A percentile compares a stretch with the other conserved stretches of the same genome.
Conservation (phyloP, 805 yeast species). For the Middelhovenomyces tepae region DNA sequence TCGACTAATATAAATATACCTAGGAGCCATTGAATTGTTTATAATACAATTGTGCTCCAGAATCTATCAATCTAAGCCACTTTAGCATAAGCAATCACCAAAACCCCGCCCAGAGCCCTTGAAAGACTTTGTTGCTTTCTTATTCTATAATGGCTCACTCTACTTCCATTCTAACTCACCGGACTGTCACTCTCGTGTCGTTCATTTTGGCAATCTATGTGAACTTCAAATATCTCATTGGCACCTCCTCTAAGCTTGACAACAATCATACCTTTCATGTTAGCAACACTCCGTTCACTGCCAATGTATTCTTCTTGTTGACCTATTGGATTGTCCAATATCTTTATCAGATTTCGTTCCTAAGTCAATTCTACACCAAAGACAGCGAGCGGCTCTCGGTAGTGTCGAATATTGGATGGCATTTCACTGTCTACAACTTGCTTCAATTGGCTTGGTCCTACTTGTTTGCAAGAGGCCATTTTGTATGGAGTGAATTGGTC, state of each 20-base stretch:
- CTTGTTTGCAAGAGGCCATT: slow-evolving; percentile 51
- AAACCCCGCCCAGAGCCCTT: too few species aligned
- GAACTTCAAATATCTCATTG: slow-evolving; percentile 47
- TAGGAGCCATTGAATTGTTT: too few species aligned
- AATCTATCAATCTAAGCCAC: too few species aligned
- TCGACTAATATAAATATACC: too few species aligned
- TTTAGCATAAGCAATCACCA: too few species aligned
- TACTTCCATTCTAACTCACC: slow-evolving; percentile 29
- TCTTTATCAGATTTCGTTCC: slow-evolving; percentile 39
- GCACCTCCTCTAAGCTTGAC: slow-evolving; percentile 36
- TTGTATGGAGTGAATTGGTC: slow-evolving; percentile 49
- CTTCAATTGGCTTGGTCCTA: slow-evolving; percentile 55
- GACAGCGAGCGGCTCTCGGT: slow-evolving; percentile 19
- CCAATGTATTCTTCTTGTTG: slow-evolving; percentile 28
- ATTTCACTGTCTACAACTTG: slow-evolving; percentile 55
- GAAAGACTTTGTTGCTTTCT: too few species aligned
- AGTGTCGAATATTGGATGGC: slow-evolving; percentile 38
- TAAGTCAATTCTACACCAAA: slow-evolving; percentile 22
- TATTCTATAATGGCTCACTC: too few species aligned
- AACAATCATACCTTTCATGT: slow-evolving; percentile 40
- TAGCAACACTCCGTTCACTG: slow-evolving; percentile 64
- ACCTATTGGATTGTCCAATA: slow-evolving; percentile 52
- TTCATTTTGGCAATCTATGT: slow-evolving; percentile 50
- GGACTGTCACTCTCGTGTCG: slow-evolving; percentile 43
- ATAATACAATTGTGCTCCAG: too few species aligned